Conservation (phyloP, 768 basidiomycete genomes). For the Psilocybe cubensis region DNA sequence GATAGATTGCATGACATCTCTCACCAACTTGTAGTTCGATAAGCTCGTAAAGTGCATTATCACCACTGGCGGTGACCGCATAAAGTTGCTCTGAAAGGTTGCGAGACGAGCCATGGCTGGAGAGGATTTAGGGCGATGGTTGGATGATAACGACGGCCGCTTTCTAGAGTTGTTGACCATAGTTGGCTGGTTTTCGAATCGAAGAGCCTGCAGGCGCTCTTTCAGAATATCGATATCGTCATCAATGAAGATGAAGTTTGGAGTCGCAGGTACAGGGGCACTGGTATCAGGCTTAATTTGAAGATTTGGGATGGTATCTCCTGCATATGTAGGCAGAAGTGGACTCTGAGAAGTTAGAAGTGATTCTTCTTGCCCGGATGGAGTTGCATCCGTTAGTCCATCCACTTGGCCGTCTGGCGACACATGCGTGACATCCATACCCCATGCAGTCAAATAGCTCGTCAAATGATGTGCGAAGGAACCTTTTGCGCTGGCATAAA, state of each 20-base stretch:
- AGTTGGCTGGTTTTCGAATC: slow-evolving; percentile 55
- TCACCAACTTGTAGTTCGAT: slow-evolving; percentile 84
- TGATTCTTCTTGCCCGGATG: slow-evolving; percentile 10
- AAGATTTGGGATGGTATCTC: slow-evolving; percentile 3
- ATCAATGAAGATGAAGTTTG: slow-evolving; percentile 83
- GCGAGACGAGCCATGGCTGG: slow-evolving; percentile 72
- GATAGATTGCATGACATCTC: slow-evolving; percentile 80
- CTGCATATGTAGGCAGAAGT: slow-evolving; percentile 9
- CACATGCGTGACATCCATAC: slow-evolving; percentile 88
- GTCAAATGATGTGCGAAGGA: slow-evolving; percentile 93
- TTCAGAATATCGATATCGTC: slow-evolving; percentile 86
- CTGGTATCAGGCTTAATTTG: slow-evolving; percentile 22
- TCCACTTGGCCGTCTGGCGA: slow-evolving; percentile 63
- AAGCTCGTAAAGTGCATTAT: slow-evolving; percentile 93
- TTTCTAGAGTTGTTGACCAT: slow-evolving; percentile 45
- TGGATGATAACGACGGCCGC: slow-evolving; percentile 66
- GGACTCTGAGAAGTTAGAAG: slow-evolving; percentile 11
- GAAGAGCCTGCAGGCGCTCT: slow-evolving; percentile 70
- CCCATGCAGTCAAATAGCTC: slow-evolving; percentile 93
- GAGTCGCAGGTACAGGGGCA: slow-evolving; percentile 23
- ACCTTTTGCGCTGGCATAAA: slow-evolving; percentile 87
- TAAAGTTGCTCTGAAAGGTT: slow-evolving; percentile 34
- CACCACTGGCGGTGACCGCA: slow-evolving; percentile 43
- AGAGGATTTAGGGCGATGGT: slow-evolving; percentile 80
- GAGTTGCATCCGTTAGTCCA: slow-evolving; percentile 22